Percentiles rank a stretch among this genome's conserved stretches.
Evolutionary conservation across 108 stramenopile genomes (phyloP).

Genomic region (Epithemia pelagica): DNA sequence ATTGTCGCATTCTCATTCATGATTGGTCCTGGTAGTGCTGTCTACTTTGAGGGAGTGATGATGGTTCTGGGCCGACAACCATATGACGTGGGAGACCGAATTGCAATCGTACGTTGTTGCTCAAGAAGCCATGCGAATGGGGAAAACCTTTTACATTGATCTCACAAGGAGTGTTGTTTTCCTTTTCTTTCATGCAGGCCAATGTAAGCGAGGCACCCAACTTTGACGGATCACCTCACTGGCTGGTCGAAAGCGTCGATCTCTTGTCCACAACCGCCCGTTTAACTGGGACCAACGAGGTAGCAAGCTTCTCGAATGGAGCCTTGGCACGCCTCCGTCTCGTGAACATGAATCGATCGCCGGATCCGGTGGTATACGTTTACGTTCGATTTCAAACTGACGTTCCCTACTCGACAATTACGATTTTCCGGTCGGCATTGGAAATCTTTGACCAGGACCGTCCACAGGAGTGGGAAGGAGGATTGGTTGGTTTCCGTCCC

Average conservation of each 20-base stretch:
- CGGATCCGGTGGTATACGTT: conserved; percentile 35
- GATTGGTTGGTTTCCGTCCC: conserved; percentile 44
- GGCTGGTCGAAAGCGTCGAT: conserved; percentile 45
- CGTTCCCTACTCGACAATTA: conserved; percentile 33
- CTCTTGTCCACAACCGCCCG: conserved; percentile 34
- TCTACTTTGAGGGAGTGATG: conserved; percentile 49
- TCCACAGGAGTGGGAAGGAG: conserved; percentile 50
- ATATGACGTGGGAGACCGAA: conserved; percentile 66
- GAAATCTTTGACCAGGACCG: conserved; percentile 50
- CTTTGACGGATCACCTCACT: conserved; percentile 38
- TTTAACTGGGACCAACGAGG: conserved; percentile 58
- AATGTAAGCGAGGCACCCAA: conserved; percentile 30
- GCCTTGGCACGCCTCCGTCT: conserved; percentile 49
- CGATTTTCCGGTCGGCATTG: conserved; percentile 36
- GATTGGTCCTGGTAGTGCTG: conserved; percentile 28
- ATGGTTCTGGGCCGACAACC: conserved; percentile 53
- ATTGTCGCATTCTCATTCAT: conserved; percentile 34
- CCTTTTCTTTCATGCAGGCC: conserved; percentile 6
- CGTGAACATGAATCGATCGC: conserved; percentile 67
- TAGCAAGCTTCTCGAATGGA: conserved; percentile 56
- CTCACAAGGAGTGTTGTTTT: neutral
- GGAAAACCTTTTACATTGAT: neutral
- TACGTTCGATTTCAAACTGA: conserved; percentile 57
- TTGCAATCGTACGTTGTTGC: conserved; percentile 9
- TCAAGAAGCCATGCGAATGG: neutral